These are phyloP conservation scores for Fragosphaeria purpurea DNA, from an alignment of 2,329 filamentous ascomycete species.

Conservation along the genomic window DNA sequence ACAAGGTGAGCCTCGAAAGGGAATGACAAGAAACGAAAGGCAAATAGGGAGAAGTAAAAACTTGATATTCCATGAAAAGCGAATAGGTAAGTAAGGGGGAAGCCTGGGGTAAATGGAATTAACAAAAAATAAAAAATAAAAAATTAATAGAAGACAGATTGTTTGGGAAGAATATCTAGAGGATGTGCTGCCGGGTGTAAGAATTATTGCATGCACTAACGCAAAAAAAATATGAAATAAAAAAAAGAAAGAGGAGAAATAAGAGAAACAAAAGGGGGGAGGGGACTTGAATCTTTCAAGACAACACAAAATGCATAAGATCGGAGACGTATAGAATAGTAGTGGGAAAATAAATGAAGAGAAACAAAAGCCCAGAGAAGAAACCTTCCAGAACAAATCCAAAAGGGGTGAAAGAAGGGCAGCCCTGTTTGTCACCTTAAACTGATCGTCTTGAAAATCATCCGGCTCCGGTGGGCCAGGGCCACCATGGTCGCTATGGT, in stretches of 20 bases:
- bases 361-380: not conserved
- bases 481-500: not conserved
- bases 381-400: not conserved
- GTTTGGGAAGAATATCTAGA: not conserved
- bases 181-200: not conserved
- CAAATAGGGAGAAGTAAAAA: too few species aligned
- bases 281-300: not conserved
- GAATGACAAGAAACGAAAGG: too few species aligned
- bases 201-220: not conserved
- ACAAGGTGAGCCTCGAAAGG: too few species aligned
- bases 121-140: too few species aligned
- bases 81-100: too few species aligned
- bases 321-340: too few species aligned
- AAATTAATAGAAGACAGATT: too few species aligned
- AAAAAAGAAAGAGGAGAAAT: not conserved
- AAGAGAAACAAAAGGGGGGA: not conserved
- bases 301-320: not conserved
- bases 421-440: conserved; percentile 1
- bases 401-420: not conserved
- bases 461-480: conserved; percentile 2
- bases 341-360: not conserved
- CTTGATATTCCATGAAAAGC: too few species aligned
- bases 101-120: too few species aligned
- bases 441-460: conserved; percentile 6
- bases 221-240: not conserved